Evolutionary conservation across 2,329 filamentous ascomycete species (phyloP).

Genomic region (Akanthomyces uredinophilus): DNA sequence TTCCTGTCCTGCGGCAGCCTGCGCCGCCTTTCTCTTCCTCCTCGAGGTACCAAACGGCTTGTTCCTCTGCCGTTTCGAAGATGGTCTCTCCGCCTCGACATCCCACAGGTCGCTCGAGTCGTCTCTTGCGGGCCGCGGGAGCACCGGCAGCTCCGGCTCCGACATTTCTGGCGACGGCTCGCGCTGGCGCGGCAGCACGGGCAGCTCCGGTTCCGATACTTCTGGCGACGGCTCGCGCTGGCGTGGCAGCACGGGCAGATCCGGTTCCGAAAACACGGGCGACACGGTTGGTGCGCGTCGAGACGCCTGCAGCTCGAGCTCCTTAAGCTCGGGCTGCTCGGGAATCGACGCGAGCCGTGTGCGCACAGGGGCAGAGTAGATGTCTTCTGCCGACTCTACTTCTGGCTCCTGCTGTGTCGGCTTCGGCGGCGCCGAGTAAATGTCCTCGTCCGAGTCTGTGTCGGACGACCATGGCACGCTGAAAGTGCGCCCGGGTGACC

Average conservation of each 20-base stretch:
- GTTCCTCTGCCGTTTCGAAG: constrained; percentile 29
- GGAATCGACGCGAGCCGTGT: too few species aligned
- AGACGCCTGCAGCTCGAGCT: too few species aligned
- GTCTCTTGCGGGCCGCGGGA: constrained; percentile 18
- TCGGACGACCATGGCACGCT: not conserved
- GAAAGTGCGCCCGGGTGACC: not conserved
- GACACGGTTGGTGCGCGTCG: too few species aligned
- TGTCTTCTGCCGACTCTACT: too few species aligned
- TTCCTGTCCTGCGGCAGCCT: constrained; percentile 19
- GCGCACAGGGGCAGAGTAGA: too few species aligned
- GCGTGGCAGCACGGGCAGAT: not conserved
- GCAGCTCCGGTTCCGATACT: not conserved
- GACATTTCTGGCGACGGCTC: not conserved
- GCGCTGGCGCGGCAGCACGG: too few species aligned
- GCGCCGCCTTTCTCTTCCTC: constrained; percentile 16
- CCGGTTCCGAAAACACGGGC: not conserved
- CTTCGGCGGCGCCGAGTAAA: too few species aligned
- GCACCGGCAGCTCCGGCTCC: not conserved
- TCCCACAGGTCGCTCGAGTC: constrained; percentile 54
- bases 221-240: too few species aligned
- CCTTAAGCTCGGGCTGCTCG: too few species aligned
- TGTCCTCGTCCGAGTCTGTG: too few species aligned
- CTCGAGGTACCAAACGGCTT: constrained; percentile 26
- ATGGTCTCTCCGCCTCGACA: constrained; percentile 47
- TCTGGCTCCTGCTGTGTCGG: not conserved